Base-by-base conservation (phyloP, 2,329 filamentous ascomycete species). In the Fusarium stilboides region DNA sequence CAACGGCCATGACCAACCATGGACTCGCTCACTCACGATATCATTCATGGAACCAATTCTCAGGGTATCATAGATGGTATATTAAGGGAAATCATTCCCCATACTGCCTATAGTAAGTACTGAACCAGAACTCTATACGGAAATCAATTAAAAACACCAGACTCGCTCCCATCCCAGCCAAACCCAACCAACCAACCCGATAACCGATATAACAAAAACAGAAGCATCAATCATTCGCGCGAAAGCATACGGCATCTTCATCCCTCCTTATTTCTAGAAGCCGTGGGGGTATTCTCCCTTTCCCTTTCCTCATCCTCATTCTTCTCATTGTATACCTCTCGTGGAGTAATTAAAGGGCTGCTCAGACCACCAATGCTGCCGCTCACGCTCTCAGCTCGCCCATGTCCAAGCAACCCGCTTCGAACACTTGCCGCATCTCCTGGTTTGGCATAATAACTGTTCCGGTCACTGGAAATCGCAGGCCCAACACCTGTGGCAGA, bases 361-460 rank as follows among this genome's bases (percentile, higher is more conserved):
- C 85, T 83, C 17, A 86, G 75, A 10, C 86, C 87, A 8, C 86
- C 88, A 68, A 94, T 90, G 78, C 92, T 95, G 26, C 92, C 92
- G 65, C 85, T 91, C 56, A 95, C 88, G 79, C 94, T 97, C 77
- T 97, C 94, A 50, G 93, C 91, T 65, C 93, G 87, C 3, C 88
- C 89, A 77, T 97, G 94, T 1, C 93, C 92, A 5, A 93, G 78
- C 2, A 91, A 81, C 0, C 92, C 93, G 77, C 93, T 97, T 55
- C 93, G 87, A 31, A 97, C 83, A 75, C 94, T 97, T 12, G 90
- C 89, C 2, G 88, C 92, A 70, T 97, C 93, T 7, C 86, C 88
- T 46, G 85, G 83, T 62, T 89, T 88, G 28, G 91, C 88, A 75
- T 97, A 95, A 67, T 92, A 88, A 79, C 93, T 97, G 77, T 92